Evolutionary conservation across 2,329 filamentous ascomycete genomes (phyloP).

Genomic region (Penicillium sp.): DNA sequence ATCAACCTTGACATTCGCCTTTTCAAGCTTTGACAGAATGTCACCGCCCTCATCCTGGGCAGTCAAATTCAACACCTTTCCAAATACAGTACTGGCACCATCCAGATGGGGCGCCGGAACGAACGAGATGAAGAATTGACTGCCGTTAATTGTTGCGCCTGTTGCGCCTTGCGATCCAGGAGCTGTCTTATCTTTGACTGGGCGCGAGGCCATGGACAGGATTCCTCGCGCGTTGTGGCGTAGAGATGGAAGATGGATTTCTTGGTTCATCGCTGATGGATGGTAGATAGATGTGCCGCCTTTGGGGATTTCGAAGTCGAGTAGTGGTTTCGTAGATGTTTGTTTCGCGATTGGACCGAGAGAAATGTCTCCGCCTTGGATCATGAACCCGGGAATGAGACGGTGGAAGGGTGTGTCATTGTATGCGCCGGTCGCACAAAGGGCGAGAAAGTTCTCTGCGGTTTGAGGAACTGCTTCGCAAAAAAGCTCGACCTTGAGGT

Average conservation of each 20-base stretch:
- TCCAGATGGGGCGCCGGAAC: conserved; percentile 64
- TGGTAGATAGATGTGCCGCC: conserved; percentile 59
- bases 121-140: conserved; percentile 67
- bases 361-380: conserved; percentile 61
- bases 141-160: conserved; percentile 52
- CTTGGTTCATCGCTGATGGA: conserved; percentile 59
- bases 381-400: conserved; percentile 64
- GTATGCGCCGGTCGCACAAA: conserved; percentile 64
- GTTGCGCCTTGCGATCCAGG: conserved; percentile 48
- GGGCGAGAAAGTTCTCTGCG: conserved; percentile 73
- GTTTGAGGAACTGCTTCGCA: conserved; percentile 94
- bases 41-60: conserved; percentile 48
- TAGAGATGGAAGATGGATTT: conserved; percentile 59
- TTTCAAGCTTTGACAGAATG: conserved; percentile 55
- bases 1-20: conserved; percentile 62
- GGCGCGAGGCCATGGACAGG: conserved; percentile 61
- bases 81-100: conserved; percentile 68
- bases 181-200: conserved; percentile 46
- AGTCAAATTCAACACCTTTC: conserved; percentile 55
- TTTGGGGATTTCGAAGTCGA: conserved; percentile 54
- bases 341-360: conserved; percentile 47
- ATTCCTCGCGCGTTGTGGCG: conserved; percentile 60
- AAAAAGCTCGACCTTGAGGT: conserved; percentile 94
- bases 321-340: conserved; percentile 42
- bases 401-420: conserved; percentile 65